Evolutionary conservation across 768 basidiomycete genomes (phyloP), one percentile per base, ranked within the genome.

Genomic region (Glaciozyma antarctica): DNA sequence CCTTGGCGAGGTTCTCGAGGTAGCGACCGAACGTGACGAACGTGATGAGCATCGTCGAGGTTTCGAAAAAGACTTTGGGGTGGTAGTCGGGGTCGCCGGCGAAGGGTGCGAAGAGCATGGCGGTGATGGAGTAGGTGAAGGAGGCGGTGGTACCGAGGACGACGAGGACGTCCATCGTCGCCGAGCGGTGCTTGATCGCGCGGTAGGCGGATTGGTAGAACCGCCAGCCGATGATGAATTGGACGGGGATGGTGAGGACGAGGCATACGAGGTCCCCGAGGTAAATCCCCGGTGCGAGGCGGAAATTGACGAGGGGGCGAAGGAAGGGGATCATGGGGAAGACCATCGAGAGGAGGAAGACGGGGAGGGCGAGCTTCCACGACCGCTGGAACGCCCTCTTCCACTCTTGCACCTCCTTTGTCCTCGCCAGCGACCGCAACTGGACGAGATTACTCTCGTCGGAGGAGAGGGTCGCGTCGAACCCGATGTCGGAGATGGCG

Each of bases 161-260:
- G 73, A 99, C 84, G 53, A 99, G 87, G 48, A 98, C 91, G 76
- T 99, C 95, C 94, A 99, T 99, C 2, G 94, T 99, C 10, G 92
- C 88, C 13, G 84, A 82, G 34, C 84, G 82, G 76, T 99, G 95
- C 75, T 84, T 88, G 60, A 98, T 79, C 7, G 92, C 85, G 77
- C 93, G 94, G 81, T 82, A 95, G 12, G 95, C 92, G 67, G 85
- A 88, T 51, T 81, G 81, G 76, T 95, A 94, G 78, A 97, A 97
- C 69, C 85, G 85, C 61, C 78, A 78, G 4, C 91, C 95, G 47
- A 98, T 80, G 85, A 88, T 94, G 73, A 91, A 89, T 75, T 98
- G 95, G 4, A 90, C 85, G 9, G 93, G 93, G 3, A 93, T 87
- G 13, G 91, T 92, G 61, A 98, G 81, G 30, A 82, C 55, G 49